Base-by-base conservation (phyloP, 805 yeast species). In the Ascoidea rubescens region DNA sequence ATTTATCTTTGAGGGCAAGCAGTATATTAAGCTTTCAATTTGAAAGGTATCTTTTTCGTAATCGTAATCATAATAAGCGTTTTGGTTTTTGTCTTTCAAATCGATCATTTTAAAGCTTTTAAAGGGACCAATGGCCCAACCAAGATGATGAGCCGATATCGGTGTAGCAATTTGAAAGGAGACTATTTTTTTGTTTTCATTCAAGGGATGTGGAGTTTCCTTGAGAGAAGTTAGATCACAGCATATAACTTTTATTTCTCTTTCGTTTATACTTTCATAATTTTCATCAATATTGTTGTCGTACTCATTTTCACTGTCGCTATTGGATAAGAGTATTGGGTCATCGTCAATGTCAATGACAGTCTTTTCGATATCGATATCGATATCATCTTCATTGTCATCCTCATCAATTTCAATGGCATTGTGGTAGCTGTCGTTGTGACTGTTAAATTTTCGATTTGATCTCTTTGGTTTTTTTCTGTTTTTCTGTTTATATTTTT, bases 91-190 rank as follows among this genome's bases (percentile, higher is more conserved):
- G 33, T 64, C 68, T 45, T 64, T 64, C 45, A 65, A 64, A 4
- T 63, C 65, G 10, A 57, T 47, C 3, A 50, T 46, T 4, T 58
- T 64, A 33, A 88, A 59, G 0, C 80, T 77, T 46, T 82, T 81
- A 64, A 91, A 93, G 1, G 96, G 83, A 0, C 98, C 99, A 4
- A 89, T 78, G 0, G 96, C 90, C 82, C 95, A 93, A 0, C 98
- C 98, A 21, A 93, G 73, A 65, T 91, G 97, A 58, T 90, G 97
- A 0, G 99, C 87, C 44, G 95, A 83, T 1, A 88, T 84, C 0
- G 98, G 96, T 52, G 82, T 86, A 61, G 82, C 82, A 6, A 87
- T 69, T 14, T 82, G 79, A 72, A 82, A 91, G 21, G 80, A 73
- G 50, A 78, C 88, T 1, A 82, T 72, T 59, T 89, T 91, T 62